These are phyloP conservation scores for Stephanodiscus minutulus DNA, from an alignment of 108 stramenopile genomes.

Conservation along the genomic window DNA sequence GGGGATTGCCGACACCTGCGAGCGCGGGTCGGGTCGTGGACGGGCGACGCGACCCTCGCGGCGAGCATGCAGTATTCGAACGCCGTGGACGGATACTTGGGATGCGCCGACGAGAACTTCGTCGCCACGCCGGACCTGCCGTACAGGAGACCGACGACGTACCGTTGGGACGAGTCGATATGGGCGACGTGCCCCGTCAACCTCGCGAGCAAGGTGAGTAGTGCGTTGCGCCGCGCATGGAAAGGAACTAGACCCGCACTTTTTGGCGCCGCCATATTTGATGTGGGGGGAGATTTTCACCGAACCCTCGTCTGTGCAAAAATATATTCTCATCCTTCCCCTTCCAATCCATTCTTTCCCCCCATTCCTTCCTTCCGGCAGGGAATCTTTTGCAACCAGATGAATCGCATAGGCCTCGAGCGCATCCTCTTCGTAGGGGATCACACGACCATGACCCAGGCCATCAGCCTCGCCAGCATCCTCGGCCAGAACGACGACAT, in stretches of 20 bases:
- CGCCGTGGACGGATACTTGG: conserved; percentile 42
- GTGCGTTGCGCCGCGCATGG: neutral
- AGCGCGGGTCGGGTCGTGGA: no score
- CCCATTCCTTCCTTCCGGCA: neutral
- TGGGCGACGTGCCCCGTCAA: conserved; percentile 42
- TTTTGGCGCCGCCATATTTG: no score
- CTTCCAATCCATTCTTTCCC: neutral
- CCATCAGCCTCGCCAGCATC: conserved; percentile 41
- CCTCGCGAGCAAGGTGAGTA: conserved; percentile 11
- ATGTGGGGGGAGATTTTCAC: neutral
- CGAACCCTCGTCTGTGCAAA: no score
- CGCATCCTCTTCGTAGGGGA: conserved; percentile 47
- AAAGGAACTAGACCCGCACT: no score
- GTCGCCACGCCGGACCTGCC: conserved; percentile 34
- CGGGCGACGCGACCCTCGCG: neutral
- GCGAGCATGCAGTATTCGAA: conserved; percentile 27
- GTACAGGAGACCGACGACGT: conserved; percentile 34
- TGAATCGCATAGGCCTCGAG: conserved; percentile 33
- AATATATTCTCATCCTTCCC: no score
- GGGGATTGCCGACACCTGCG: no score
- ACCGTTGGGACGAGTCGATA: conserved; percentile 37
- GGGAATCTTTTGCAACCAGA: conserved; percentile 22
- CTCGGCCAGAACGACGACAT: conserved; percentile 37
- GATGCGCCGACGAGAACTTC: conserved; percentile 43
- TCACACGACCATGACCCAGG: conserved; percentile 44